These are phyloP conservation scores for Fomitopsis serialis DNA, from an alignment of 768 basidiomycete genomes.

Conservation along the genomic window DNA sequence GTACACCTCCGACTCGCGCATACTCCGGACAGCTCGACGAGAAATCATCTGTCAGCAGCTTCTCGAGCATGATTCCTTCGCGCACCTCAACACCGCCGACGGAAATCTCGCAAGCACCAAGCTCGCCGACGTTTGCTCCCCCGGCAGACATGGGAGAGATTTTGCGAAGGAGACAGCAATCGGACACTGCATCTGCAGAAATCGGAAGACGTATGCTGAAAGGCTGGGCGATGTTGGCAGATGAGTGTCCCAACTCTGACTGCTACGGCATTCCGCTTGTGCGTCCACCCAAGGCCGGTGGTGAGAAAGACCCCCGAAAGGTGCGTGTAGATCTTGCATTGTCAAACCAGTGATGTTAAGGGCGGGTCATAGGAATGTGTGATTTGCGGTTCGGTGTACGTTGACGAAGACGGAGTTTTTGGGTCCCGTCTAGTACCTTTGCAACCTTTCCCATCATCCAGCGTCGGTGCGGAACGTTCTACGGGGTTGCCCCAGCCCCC, in stretches of 20 bases:
- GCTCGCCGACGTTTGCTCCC: conserved; percentile 59
- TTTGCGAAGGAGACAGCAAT: conserved; percentile 69
- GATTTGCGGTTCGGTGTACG: conserved; percentile 60
- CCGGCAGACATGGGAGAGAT: conserved; percentile 64
- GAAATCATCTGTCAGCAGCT: not conserved
- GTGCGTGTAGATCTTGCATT: conserved; percentile 29
- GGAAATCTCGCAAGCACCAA: conserved; percentile 56
- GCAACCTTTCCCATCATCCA: not conserved
- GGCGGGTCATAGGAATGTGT: conserved; percentile 64
- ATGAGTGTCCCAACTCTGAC: conserved; percentile 64
- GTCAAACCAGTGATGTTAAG: not conserved
- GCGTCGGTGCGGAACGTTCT: not conserved
- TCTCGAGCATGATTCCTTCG: conserved; percentile 37
- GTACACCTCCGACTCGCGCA: not conserved
- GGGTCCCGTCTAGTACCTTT: conserved; percentile 34
- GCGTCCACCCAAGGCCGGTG: conserved; percentile 60
- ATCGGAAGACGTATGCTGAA: conserved; percentile 74
- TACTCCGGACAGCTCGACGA: not conserved
- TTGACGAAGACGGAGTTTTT: conserved; percentile 44
- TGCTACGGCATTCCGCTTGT: conserved; percentile 86
- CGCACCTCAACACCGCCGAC: conserved; percentile 75
- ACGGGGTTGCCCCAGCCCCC: not conserved
- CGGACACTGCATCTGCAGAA: conserved; percentile 72
- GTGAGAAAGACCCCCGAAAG: conserved; percentile 61
- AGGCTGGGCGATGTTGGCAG: conserved; percentile 88